These are phyloP conservation scores for Ogataea hybrid DNA, from an alignment of 1,139 yeast genomes.

Conservation along the genomic window DNA sequence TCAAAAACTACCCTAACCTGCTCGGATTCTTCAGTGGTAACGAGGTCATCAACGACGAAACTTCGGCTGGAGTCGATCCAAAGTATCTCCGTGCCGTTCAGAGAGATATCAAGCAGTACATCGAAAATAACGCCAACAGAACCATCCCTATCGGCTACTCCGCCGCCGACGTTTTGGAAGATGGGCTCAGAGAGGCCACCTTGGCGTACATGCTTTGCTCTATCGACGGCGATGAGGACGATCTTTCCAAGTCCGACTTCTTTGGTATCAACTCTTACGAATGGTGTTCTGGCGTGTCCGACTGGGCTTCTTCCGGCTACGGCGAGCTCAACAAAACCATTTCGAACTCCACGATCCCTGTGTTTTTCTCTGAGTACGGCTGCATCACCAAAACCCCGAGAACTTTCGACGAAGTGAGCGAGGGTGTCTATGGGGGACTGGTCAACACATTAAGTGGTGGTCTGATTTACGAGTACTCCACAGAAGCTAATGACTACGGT, in stretches of 20 bases:
- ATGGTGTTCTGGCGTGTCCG: slow-evolving; percentile 80
- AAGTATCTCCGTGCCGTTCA: slow-evolving; percentile 83
- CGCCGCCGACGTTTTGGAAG: slow-evolving; percentile 71
- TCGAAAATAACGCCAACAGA: slow-evolving; percentile 64
- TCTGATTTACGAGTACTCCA: slow-evolving; percentile 70
- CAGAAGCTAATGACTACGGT: slow-evolving; percentile 65
- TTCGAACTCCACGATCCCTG: slow-evolving; percentile 67
- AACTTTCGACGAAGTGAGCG: slow-evolving; percentile 68
- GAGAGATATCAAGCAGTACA: slow-evolving; percentile 86
- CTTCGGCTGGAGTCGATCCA: slow-evolving; percentile 62
- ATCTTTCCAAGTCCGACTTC: slow-evolving; percentile 73
- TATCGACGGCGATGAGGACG: slow-evolving; percentile 48
- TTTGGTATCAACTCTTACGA: slow-evolving; percentile 90
- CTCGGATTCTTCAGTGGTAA: slow-evolving; percentile 92
- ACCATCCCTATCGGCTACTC: slow-evolving; percentile 89
- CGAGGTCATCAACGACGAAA: slow-evolving; percentile 82
- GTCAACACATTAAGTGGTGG: slow-evolving; percentile 69
- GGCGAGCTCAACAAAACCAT: slow-evolving; percentile 57
- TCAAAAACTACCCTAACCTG: slow-evolving; percentile 77
- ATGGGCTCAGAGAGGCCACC: slow-evolving; percentile 64
- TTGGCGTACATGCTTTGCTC: slow-evolving; percentile 84
- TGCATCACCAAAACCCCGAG: slow-evolving; percentile 65
- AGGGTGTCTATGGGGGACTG: slow-evolving; percentile 53
- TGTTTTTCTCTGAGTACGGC: slow-evolving; percentile 85
- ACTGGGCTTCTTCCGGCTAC: slow-evolving; percentile 72